Evolutionary conservation across 352 stramenopile species (phyloP), one percentile per base, ranked within the genome.

Genomic region (Phytophthora tubulina): DNA sequence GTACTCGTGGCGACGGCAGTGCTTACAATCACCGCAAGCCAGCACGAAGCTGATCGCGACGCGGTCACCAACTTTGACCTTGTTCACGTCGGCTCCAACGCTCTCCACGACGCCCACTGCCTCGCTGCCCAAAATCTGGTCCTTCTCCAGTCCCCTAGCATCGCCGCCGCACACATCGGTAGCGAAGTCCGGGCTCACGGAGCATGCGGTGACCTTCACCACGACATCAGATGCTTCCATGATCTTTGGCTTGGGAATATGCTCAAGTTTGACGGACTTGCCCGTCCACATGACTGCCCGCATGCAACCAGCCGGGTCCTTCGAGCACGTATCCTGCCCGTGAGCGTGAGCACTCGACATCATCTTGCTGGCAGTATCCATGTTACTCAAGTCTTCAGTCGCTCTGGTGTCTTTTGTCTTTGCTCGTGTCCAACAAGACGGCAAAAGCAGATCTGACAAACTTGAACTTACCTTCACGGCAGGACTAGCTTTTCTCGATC

Each of bases 11-110:
- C 80, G 80, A 48, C 70, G 69, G 65, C 88, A 95, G 65, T 84
- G 81, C 44, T 84, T 90, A 63, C 88, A 95, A 17, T 85, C 63
- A 38, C 88, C 88, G 48, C 88, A 95, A 10, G 84, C 82, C 15
- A 89, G 73, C 17, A 88, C 85, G 50, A 92, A 93, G 45, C 86
- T 87, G 15, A 92, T 73, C 41, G 89, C 87, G n/a, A 95, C 86
- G 49, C 80, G 85, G 51, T 95, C 85, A 51, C 88, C 88, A 13
- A 73, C 52, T 39, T 83, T 86, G 45, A 95, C 58, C 41, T 85
- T 82, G 15, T 56, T 50, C 32, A 94, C 78, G 8, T 89, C 71
- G 14, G 74, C 63, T 7, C 88, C 88, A 0, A 86, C 77, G 21
- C 78, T 72, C 7, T 89, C 74, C 11, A 95, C 74, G 17, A 91